A percentile compares a stretch with the other conserved stretches of the same genome.
Conservation (phyloP, 352 stramenopile species). For the Pythium sp. region DNA sequence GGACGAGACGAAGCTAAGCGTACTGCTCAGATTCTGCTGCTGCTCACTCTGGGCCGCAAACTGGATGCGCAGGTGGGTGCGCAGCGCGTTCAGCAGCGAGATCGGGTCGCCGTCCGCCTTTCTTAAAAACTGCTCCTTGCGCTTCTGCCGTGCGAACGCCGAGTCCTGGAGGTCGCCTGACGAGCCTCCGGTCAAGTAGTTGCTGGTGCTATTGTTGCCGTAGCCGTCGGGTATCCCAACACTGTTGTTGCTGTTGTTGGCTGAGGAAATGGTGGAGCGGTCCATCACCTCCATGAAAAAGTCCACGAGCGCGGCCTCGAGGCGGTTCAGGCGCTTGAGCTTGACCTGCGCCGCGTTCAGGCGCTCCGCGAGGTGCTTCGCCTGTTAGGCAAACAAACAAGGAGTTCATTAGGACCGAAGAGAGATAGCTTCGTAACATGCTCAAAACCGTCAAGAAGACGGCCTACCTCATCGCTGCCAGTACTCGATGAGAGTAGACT, state of each 20-base stretch:
- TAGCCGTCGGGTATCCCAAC: neutral
- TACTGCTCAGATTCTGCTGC: constrained; percentile 24
- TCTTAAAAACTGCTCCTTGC: constrained; percentile 54
- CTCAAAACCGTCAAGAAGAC: neutral
- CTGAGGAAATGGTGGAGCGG: constrained; percentile 9
- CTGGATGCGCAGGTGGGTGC: constrained; percentile 64
- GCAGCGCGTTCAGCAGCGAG: constrained; percentile 64
- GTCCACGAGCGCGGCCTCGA: constrained; percentile 66
- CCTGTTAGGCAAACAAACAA: constrained; percentile 17
- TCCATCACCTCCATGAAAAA: constrained; percentile 75
- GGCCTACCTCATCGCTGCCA: neutral
- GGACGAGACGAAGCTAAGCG: constrained; percentile 23
- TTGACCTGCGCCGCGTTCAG: constrained; percentile 67
- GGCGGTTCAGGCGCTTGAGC: constrained; percentile 51
- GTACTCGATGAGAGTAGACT: neutral
- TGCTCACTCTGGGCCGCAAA: constrained; percentile 46
- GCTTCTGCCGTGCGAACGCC: constrained; percentile 39
- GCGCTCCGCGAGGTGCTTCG: constrained; percentile 61
- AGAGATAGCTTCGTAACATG: neutral
- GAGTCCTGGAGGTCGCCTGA: constrained; percentile 26
- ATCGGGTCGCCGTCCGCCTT: constrained; percentile 64
- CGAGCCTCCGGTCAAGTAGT: neutral
- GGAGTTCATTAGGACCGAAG: neutral
- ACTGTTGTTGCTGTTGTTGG: neutral
- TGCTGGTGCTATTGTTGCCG: constrained; percentile 7